Conservation (phyloP, 2,329 filamentous ascomycete species). For the Diaporthe citriasiana region DNA sequence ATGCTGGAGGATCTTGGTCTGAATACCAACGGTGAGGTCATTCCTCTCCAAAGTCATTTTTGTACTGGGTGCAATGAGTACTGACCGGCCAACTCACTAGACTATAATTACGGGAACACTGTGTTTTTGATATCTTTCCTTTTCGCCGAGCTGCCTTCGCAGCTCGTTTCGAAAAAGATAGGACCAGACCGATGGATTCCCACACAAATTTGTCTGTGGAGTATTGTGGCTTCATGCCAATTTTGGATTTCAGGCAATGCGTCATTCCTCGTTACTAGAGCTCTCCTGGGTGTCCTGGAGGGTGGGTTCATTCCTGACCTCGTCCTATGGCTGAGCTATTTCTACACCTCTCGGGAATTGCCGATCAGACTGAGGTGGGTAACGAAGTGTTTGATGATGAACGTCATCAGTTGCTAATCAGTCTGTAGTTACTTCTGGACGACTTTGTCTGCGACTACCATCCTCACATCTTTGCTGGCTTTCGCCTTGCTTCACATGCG, state of each 20-base stretch:
- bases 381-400: background rate
- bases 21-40: constrained; percentile 57
- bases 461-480: constrained; percentile 54
- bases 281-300: constrained; percentile 45
- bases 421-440: constrained; percentile 55
- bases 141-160: constrained; percentile 69
- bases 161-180: constrained; percentile 68
- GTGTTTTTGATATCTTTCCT: constrained; percentile 67
- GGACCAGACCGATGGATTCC: constrained; percentile 50
- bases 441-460: constrained; percentile 50
- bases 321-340: constrained; percentile 52
- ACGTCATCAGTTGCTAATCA: constrained; percentile 19
- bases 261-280: constrained; percentile 40
- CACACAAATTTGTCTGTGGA: constrained; percentile 49
- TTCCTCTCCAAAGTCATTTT: background rate
- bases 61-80: too few relatives aligned
- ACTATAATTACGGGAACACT: constrained; percentile 65
- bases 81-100: constrained; percentile 37
- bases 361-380: constrained; percentile 53
- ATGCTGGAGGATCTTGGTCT: constrained; percentile 68
- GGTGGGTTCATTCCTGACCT: constrained; percentile 54
- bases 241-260: constrained; percentile 44
- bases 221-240: constrained; percentile 43
- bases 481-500: constrained; percentile 55
- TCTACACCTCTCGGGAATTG: constrained; percentile 54